Base-by-base conservation (phyloP, 2,329 filamentous ascomycete species). In the Sporothrix luriei region DNA sequence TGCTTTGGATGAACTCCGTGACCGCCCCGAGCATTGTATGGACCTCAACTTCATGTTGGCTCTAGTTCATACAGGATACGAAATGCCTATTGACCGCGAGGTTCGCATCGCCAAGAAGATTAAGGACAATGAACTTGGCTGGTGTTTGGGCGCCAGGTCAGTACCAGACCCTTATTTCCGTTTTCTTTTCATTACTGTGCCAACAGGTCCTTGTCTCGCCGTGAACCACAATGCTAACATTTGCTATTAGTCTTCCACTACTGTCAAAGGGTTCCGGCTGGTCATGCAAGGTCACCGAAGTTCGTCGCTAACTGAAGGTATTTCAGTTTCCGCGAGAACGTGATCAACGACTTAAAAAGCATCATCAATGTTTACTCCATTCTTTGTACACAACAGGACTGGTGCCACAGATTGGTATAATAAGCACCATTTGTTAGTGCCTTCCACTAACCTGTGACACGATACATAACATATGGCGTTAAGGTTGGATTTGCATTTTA, bases 71-170 rank as follows among this genome's bases (percentile, higher is more conserved):
- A 97, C 93, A 6, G 95, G 95, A 3, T 99, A 99, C 77, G 95
- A 98, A 75, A 97, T 99, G 93, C 94, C 94, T 4, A 90, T 98
- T 75, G 92, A 97, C 74, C 87, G 96, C 51, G 95, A 99, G 80
- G 93, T 99, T 74, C 94, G 92, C 85, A 97, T 97, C 78, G 95
- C 94, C 71, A 99, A 99, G 91, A 97, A 97, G 86, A 97, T 99
- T 78, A 94, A 96, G 83, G 90, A 89, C 69, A 97, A 97, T 79
- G 96, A 99, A 83, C 82, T 99, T 76, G 95, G 95, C 51, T 99
- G 95, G 95, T 98, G 94, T 82, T 84, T 99, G 77, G 95, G 95
- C 79, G 95, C 95, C 74, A 97, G 93, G 92, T 95, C 84, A 82
- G 90, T 77, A 69, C 29, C 26, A 19, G 57, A 62, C 49, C 29